These are phyloP conservation scores for Biscogniauxia sp. DNA, from an alignment of 2,329 filamentous ascomycete genomes.

Conservation along the genomic window DNA sequence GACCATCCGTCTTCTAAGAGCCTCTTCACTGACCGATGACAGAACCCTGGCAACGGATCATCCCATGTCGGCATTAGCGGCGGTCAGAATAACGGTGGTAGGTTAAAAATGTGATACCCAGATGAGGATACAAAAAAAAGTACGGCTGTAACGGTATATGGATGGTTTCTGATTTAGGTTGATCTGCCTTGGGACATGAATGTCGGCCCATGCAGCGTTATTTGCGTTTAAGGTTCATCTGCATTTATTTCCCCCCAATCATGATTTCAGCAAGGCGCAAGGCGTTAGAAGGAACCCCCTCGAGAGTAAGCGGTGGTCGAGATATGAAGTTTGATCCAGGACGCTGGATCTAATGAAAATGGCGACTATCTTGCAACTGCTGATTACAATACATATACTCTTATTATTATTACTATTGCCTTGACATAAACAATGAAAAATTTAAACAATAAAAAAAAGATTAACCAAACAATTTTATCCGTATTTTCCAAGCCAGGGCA, in stretches of 20 bases:
- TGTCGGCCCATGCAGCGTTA: background rate
- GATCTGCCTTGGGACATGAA: background rate
- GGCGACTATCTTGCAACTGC: background rate
- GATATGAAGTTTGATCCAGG: background rate
- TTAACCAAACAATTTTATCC: background rate
- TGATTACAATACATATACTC: background rate
- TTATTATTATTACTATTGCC: background rate
- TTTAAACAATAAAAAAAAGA: background rate
- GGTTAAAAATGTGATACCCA: constrained; percentile 56
- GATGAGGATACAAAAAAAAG: constrained; percentile 15
- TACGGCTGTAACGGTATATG: constrained; percentile 19
- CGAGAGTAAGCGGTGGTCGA: background rate
- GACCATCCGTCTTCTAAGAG: constrained; percentile 27
- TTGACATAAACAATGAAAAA: background rate
- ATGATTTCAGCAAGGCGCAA: constrained; percentile 39
- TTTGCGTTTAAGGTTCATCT: constrained; percentile 17
- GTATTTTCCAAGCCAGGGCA: background rate
- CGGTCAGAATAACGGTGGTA: constrained; percentile 54
- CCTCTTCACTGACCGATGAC: constrained; percentile 41
- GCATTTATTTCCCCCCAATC: constrained; percentile 21
- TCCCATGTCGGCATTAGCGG: constrained; percentile 37
- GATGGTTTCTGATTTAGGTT: constrained; percentile 11
- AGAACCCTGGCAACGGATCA: constrained; percentile 47
- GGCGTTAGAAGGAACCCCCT: constrained; percentile 23
- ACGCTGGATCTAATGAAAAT: background rate